A percentile compares a stretch with the other conserved stretches of the same genome.
These are phyloP conservation scores for Mycena pura DNA, from an alignment of 768 basidiomycete species.

Conservation along the genomic window DNA sequence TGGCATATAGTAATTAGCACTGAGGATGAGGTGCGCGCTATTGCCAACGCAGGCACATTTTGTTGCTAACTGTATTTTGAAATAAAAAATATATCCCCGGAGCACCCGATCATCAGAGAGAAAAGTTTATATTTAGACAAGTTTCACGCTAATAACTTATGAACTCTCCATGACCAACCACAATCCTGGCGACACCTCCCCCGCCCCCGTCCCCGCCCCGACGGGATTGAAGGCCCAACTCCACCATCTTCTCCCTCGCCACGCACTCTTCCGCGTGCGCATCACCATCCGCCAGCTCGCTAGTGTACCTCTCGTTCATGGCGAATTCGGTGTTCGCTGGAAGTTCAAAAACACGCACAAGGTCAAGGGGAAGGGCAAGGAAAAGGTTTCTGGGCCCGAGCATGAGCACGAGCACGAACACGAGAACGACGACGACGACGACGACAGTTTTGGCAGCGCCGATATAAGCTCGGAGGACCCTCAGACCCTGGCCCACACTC, in stretches of 20 bases:
- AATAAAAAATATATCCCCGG: too few relatives aligned
- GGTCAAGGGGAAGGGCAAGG: conserved; percentile 36
- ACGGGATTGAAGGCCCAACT: conserved; percentile 57
- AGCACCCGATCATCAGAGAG: too few relatives aligned
- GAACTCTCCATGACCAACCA: conserved; percentile 3
- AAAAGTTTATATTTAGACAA: too few relatives aligned
- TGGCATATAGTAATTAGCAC: too few relatives aligned
- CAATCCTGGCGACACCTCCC: not conserved
- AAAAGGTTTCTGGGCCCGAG: conserved; percentile 19
- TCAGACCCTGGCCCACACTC: not conserved
- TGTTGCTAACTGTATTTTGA: too few relatives aligned
- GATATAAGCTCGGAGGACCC: conserved; percentile 14
- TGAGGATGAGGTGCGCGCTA: too few relatives aligned
- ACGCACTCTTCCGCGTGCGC: conserved; percentile 69
- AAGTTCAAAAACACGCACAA: conserved; percentile 65
- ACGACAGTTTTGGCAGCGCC: conserved; percentile 13
- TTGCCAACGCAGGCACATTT: too few relatives aligned
- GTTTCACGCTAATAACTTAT: too few relatives aligned
- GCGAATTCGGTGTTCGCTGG: conserved; percentile 76
- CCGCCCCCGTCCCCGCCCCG: not conserved
- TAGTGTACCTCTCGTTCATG: conserved; percentile 74
- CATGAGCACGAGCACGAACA: too few relatives aligned
- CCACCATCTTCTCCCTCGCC: conserved; percentile 65
- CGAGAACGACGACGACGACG: conserved; percentile 14
- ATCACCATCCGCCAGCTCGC: conserved; percentile 72